Conservation (phyloP, 129 eudicot species). For the Flaveria bidentis region DNA sequence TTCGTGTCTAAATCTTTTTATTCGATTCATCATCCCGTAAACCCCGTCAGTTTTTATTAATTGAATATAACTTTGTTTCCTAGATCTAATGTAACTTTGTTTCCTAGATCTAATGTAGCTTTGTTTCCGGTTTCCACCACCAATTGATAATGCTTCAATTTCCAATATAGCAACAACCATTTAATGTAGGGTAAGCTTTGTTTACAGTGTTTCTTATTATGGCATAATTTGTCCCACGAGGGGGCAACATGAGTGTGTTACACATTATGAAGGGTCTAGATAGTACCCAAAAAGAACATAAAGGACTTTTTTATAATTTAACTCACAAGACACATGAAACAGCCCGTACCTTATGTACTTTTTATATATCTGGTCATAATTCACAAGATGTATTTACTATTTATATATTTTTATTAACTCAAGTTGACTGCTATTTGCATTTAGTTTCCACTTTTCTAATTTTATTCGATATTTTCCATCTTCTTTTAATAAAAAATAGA, state of each 20-base stretch:
- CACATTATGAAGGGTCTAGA: constrained; percentile 10
- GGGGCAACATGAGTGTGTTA: constrained; percentile 11
- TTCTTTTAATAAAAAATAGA: not conserved
- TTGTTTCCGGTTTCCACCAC: no score
- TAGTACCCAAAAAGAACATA: not conserved
- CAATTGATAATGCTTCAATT: not conserved
- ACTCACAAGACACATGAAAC: constrained; percentile 14
- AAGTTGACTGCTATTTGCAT: constrained; percentile 31
- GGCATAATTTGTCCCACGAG: not conserved
- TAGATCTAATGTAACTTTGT: no score
- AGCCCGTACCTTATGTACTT: constrained; percentile 1
- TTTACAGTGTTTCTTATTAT: not conserved
- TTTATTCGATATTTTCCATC: not conserved
- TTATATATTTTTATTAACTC: not conserved
- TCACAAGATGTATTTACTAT: not conserved
- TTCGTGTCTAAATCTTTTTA: no score
- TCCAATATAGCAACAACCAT: not conserved
- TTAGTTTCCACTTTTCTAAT: constrained; percentile 16
- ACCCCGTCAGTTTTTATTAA: no score
- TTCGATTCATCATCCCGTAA: no score
- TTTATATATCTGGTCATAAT: not conserved
- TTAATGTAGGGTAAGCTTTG: not conserved
- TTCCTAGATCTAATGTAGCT: no score
- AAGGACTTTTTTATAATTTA: not conserved
- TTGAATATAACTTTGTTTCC: no score